Evolutionary conservation across 768 basidiomycete species (phyloP).

Genomic region (Dioszegia hungarica): DNA sequence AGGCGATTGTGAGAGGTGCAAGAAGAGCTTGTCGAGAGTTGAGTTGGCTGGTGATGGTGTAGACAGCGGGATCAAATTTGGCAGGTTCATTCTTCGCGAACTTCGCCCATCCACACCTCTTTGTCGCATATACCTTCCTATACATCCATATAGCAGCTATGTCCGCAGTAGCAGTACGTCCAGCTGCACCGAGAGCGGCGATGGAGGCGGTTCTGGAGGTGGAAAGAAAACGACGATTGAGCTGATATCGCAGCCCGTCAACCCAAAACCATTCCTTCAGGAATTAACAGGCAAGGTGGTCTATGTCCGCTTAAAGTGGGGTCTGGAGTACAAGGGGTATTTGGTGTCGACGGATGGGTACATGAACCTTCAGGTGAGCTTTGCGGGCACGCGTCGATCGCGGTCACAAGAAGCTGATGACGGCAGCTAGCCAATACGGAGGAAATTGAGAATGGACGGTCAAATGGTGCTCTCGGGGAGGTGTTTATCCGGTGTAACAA

Average conservation of each 20-base stretch:
- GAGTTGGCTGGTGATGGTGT: neutral
- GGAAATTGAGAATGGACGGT: constrained; percentile 92
- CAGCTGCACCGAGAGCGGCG: neutral
- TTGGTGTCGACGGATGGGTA: constrained; percentile 97
- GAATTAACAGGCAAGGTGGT: constrained; percentile 97
- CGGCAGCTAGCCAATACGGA: constrained; percentile 93
- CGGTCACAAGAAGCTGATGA: neutral
- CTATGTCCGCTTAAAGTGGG: constrained; percentile 95
- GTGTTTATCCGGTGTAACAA: constrained; percentile 97
- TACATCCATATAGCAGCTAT: constrained; percentile 13
- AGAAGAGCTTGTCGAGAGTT: too few relatives aligned
- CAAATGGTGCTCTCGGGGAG: constrained; percentile 94
- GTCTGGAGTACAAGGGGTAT: constrained; percentile 97
- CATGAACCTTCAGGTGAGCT: constrained; percentile 92
- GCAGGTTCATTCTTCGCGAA: neutral
- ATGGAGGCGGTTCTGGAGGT: neutral
- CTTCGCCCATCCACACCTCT: neutral
- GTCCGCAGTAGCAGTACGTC: constrained; percentile 34
- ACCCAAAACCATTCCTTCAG: constrained; percentile 98
- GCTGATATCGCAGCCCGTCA: constrained; percentile 60
- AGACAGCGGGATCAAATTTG: constrained; percentile 3
- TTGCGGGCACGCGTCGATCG: neutral
- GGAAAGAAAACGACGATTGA: neutral
- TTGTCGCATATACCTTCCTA: neutral
- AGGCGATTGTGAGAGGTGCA: neutral